Base-by-base conservation (phyloP, 1,284 basidiomycete genomes). In the Malassezia globosa region DNA sequence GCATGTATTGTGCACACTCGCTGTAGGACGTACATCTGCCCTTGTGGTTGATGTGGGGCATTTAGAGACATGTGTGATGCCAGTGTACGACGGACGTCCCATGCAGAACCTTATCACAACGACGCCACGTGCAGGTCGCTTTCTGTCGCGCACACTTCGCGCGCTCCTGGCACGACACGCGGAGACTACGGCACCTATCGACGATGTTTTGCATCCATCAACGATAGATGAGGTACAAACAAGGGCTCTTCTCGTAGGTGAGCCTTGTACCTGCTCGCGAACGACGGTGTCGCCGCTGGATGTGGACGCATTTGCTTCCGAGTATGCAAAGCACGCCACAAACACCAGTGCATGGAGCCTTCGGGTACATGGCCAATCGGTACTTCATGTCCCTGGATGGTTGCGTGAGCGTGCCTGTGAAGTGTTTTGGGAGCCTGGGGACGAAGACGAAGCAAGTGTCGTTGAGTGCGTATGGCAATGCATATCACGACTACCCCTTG, bases 41-140 rank as follows among this genome's bases (percentile, higher is more conserved):
- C 78, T 97, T 6, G 90, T 96, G 0, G 76, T 97, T 2, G 89
- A 96, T 62, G 82, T 82, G 56, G 94, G 92, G 0, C 82, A 90
- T 68, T 77, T 92, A 1, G 89, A 97, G 72, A 84, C 88, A 0
- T 83, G 82, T 2, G 81, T 82, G 7, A 77, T 92, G 34, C 88
- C 92, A 0, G 90, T 68, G 14, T 66, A 60, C 42, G 62, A 59
- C 31, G 64, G 62, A 8, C 40, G 64, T 16, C 59, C 58, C 3
- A 23, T 68, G 36, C 33, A 41, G 14, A 51, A 46, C 16, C 37
- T 53, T 36, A n/a, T 48, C 0, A 40, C 39, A 2, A 48, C 57
- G 18, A 64, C 48, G 21, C 46, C 58, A 14, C 48, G 60, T 37
- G 64, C 60, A 0, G 62, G 54, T 2, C 45, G 35, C n/a, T 37